Percentiles rank a stretch among this genome's conserved stretches.
phyloP scores from a whole-genome alignment of 2,329 filamentous ascomycete genomes.

The Botrytis deweyae region DNA sequence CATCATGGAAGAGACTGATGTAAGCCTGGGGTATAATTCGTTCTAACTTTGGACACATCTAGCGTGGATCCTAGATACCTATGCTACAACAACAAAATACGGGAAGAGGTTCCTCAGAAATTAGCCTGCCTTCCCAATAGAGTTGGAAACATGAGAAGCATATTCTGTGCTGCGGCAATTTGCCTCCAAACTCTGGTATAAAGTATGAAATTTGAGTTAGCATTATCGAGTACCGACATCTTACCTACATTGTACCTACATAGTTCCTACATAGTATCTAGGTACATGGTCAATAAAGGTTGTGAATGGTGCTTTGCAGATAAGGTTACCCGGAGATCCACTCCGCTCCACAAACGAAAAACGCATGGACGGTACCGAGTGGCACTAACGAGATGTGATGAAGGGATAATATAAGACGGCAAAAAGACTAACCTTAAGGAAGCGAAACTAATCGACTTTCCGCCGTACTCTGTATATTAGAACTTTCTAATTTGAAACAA shows the following conservation, averaged over 20 bases:
- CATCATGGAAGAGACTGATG: not conserved
- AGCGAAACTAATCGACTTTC: not conserved
- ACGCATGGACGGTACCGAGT: conserved; percentile 3
- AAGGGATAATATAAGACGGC: not conserved
- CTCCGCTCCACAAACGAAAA: conserved; percentile 3
- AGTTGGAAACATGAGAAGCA: not conserved
- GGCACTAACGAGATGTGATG: conserved; percentile 6
- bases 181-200: not conserved
- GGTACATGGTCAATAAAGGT: not conserved
- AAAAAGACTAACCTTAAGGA: not conserved
- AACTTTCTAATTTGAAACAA: not conserved
- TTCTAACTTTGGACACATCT: not conserved
- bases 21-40: not conserved
- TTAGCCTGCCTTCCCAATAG: not conserved
- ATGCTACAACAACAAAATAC: not conserved
- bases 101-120: not conserved
- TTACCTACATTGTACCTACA: not conserved
- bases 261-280: not conserved
- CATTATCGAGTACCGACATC: not conserved
- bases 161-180: not conserved
- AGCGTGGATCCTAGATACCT: not conserved
- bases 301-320: not conserved
- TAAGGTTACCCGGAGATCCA: not conserved
- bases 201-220: not conserved
- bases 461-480: not conserved